phyloP scores from a whole-genome alignment of 495 filamentous ascomycete species.

The Achaetomiella virescens region DNA sequence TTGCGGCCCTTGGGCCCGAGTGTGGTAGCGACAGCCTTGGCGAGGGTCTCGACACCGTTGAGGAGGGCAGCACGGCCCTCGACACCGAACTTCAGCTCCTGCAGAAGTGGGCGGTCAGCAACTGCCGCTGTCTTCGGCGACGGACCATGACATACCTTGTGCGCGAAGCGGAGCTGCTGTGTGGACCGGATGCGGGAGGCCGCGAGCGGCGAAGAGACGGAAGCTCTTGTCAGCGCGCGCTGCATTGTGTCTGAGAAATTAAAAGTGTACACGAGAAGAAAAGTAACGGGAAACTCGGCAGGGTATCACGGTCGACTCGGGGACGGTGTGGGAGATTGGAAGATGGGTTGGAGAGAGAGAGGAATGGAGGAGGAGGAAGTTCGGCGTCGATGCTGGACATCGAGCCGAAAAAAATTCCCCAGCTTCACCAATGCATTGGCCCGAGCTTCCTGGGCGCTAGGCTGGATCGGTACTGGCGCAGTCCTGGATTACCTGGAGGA shows the following conservation, averaged over 20 bases:
- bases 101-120: constrained; percentile 9
- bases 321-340: neutral
- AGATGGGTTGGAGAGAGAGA: neutral
- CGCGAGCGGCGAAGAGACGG: constrained; percentile 54
- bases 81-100: constrained; percentile 98
- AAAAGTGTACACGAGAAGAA: constrained; percentile 9
- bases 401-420: constrained; percentile 25
- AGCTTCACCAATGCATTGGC: constrained; percentile 22
- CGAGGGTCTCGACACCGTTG: constrained; percentile 91
- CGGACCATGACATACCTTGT: constrained; percentile 64
- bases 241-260: constrained; percentile 35
- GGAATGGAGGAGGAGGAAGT: constrained; percentile 19
- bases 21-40: constrained; percentile 93
- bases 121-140: constrained; percentile 13
- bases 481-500: constrained; percentile 6
- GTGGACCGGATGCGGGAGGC: constrained; percentile 57
- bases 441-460: constrained; percentile 27
- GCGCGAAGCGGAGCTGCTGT: constrained; percentile 85
- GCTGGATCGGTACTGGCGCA: constrained; percentile 18
- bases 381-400: constrained; percentile 7
- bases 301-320: constrained; percentile 21
- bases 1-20: constrained; percentile 97
- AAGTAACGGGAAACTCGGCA: constrained; percentile 9
- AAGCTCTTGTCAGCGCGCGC: constrained; percentile 50
- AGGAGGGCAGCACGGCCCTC: constrained; percentile 85